Evolutionary conservation across 768 basidiomycete genomes (phyloP), one percentile per base, ranked within the genome.

Genomic region (Podaxis rugospora): DNA sequence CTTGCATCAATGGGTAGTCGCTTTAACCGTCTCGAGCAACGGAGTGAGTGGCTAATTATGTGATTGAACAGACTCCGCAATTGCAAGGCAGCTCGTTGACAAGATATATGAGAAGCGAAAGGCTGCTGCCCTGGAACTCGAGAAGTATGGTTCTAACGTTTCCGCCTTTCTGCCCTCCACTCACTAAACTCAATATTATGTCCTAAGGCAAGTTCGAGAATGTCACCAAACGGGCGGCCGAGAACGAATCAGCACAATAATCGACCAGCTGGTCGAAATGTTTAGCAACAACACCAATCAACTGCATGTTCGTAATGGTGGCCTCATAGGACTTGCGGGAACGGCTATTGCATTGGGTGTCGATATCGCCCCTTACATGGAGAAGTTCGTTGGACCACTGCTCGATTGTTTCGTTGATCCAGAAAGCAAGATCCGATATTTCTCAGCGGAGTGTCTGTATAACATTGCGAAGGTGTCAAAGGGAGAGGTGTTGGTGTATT

Each of bases 381-480:
- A 92, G 61, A 90, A 89, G 67, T 97, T 99, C 69, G 83, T 97
- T 37, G 87, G 89, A 46, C 89, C 93, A 2, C 82, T 99, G 35
- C 83, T 98, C 27, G 83, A 84, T 56, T 97, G 96, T 74, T 97
- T 99, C 73, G 85, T 89, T 63, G 97, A 99, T 72, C 82, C 89
- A 1, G 96, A 98, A 79, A 94, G 92, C 75, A 83, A 94, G 70
- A 93, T 98, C 62, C 86, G 94, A 47, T 99, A 98, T 76, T 98
- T 97, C 78, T 96, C 96, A 4, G 95, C 94, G 25, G 97, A 99
- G 71, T 96, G 95, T 69, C 76, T 99, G 64, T 99, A 99, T 78
- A 99, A 99, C 75, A 95, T 99, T 64, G 93, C 92, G 27, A 93
- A 95, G 74, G 95, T 97, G 14, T 96, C 95, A 35, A 96, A 97